Conservation (phyloP, 768 basidiomycete species). For the Serendipita vermifera region DNA sequence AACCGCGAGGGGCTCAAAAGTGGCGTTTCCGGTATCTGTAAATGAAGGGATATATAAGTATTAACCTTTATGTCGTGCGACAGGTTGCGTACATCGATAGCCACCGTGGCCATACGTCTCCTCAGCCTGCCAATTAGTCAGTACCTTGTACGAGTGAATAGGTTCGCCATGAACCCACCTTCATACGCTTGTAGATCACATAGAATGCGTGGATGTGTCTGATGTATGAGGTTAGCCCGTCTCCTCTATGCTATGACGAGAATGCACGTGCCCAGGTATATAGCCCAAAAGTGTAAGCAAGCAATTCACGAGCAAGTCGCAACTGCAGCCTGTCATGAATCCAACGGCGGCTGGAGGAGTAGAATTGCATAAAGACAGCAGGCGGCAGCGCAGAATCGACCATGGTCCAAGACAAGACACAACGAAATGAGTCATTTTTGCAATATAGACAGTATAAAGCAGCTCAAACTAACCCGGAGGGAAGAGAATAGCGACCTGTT, state of each 20-base stretch:
- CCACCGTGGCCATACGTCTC: slow-evolving; percentile 54
- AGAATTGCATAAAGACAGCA: too few species aligned
- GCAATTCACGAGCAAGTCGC: slow-evolving; percentile 78
- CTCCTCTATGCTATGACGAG: slow-evolving; percentile 19
- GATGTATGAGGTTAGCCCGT: background rate
- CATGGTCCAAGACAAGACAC: too few species aligned
- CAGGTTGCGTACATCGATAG: slow-evolving; percentile 51
- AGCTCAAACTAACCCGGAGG: slow-evolving; percentile 30
- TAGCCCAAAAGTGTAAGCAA: slow-evolving; percentile 66
- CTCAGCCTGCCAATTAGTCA: slow-evolving; percentile 17
- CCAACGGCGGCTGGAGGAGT: slow-evolving; percentile 48
- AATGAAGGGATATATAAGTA: background rate
- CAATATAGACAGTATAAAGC: background rate
- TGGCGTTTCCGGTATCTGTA: slow-evolving; percentile 29
- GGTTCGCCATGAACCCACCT: slow-evolving; percentile 66
- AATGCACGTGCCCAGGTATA: slow-evolving; percentile 45
- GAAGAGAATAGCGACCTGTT: slow-evolving; percentile 62
- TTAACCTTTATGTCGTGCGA: background rate
- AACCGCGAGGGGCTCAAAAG: slow-evolving; percentile 23
- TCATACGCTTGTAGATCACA: slow-evolving; percentile 83
- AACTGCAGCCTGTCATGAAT: slow-evolving; percentile 70
- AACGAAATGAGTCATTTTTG: too few species aligned
- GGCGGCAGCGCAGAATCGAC: too few species aligned
- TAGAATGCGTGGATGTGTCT: slow-evolving; percentile 54
- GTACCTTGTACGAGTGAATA: background rate